Evolutionary conservation across 2,329 filamentous ascomycete species (phyloP).

Genomic region (Capronia coronata): DNA sequence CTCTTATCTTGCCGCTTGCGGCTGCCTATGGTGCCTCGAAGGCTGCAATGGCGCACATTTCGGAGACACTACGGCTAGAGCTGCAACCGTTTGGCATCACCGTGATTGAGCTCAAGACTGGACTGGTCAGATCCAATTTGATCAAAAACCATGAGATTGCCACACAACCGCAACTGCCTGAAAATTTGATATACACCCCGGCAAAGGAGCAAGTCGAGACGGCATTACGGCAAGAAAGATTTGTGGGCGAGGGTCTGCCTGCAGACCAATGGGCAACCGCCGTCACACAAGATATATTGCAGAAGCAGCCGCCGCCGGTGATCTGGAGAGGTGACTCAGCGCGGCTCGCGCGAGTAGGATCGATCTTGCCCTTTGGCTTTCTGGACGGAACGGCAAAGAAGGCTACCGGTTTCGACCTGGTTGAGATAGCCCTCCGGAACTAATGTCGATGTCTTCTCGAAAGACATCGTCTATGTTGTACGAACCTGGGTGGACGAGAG

Average conservation of each 20-base stretch:
- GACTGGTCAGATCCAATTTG: conserved; percentile 24
- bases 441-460: too few species aligned
- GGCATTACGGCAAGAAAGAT: neutral
- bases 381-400: too few species aligned
- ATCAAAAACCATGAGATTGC: neutral
- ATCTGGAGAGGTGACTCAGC: conserved; percentile 7
- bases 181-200: conserved; percentile 10
- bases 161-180: neutral
- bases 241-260: neutral
- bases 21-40: conserved; percentile 33
- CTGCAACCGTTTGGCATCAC: conserved; percentile 30
- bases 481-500: too few species aligned
- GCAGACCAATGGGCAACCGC: conserved; percentile 3
- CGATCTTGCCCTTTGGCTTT: too few species aligned
- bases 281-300: neutral
- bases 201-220: conserved; percentile 9
- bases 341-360: too few species aligned
- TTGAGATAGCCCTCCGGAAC: too few species aligned
- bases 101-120: conserved; percentile 30
- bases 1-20: conserved; percentile 31
- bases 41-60: conserved; percentile 28
- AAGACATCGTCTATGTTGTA: too few species aligned
- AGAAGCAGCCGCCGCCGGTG: neutral
- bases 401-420: too few species aligned
- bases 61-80: conserved; percentile 32